Evolutionary conservation across 331 rosid species (phyloP).

Genomic region (Dryas integrifolia): DNA sequence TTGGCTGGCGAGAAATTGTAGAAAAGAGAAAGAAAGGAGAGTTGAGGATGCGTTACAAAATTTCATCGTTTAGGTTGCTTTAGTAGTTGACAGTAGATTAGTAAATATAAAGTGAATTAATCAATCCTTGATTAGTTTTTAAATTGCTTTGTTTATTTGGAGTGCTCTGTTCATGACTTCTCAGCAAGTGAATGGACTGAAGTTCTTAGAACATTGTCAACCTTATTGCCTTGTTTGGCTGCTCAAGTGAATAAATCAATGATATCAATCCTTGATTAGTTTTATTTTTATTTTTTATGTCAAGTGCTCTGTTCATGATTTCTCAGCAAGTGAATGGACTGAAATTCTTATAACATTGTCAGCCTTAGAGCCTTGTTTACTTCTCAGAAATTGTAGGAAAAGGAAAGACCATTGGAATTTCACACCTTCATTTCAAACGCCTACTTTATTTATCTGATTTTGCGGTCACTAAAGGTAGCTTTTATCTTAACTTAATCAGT

Average conservation of each 20-base stretch:
- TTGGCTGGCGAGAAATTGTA: background rate
- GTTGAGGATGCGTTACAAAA: background rate
- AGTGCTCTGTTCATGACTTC: background rate
- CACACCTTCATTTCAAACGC: background rate
- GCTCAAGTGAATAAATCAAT: background rate
- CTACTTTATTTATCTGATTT: background rate
- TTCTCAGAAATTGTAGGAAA: background rate
- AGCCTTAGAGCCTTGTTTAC: background rate
- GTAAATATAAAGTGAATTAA: background rate
- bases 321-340: slow-evolving; percentile 1
- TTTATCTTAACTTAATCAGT: slow-evolving; percentile 6
- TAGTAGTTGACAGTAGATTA: background rate
- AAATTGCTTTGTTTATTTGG: background rate
- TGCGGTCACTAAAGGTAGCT: background rate
- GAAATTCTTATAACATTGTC: background rate
- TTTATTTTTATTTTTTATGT: background rate
- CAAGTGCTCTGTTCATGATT: background rate
- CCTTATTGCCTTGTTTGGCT: slow-evolving; percentile 8
- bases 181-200: background rate
- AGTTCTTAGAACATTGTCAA: background rate
- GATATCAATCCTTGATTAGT: background rate
- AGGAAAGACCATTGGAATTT: background rate
- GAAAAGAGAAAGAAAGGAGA: background rate
- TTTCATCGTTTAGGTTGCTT: background rate
- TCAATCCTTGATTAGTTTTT: background rate